A percentile compares a stretch with the other conserved stretches of the same genome.
phyloP scores from a whole-genome alignment of 2,329 filamentous ascomycete species.

The Pyrenochaeta sp. region DNA sequence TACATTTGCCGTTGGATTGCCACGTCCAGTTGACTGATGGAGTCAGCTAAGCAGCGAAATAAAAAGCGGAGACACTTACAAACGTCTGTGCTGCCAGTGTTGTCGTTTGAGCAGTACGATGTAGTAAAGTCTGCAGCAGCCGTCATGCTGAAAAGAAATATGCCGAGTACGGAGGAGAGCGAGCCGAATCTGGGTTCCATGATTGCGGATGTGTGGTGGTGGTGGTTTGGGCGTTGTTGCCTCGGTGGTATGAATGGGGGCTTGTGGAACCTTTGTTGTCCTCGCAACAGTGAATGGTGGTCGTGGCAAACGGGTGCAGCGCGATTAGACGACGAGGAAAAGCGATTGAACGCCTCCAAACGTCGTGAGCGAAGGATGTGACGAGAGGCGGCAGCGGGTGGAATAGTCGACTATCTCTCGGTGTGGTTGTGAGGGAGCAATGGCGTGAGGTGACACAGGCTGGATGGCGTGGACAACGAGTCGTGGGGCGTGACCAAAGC shows the following conservation, averaged over 20 bases:
- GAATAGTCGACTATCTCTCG: slow-evolving; percentile 1
- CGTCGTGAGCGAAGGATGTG: slow-evolving; percentile 14
- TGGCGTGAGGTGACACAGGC: slow-evolving; percentile 20
- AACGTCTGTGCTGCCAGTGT: slow-evolving; percentile 46
- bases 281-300: slow-evolving; percentile 12
- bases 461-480: neutral
- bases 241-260: no score
- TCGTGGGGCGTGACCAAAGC: slow-evolving; percentile 1
- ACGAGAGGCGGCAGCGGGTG: neutral
- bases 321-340: slow-evolving; percentile 13
- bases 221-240: no score
- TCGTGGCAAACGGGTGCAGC: slow-evolving; percentile 13
- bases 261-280: no score
- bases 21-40: slow-evolving; percentile 38
- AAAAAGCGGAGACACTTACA: slow-evolving; percentile 41
- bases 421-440: slow-evolving; percentile 10
- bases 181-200: slow-evolving; percentile 24
- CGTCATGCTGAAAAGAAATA: slow-evolving; percentile 23
- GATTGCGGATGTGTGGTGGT: slow-evolving; percentile 8
- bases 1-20: slow-evolving; percentile 76
- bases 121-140: slow-evolving; percentile 29
- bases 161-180: slow-evolving; percentile 20
- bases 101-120: slow-evolving; percentile 57
- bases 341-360: slow-evolving; percentile 38
- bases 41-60: slow-evolving; percentile 11